Percentiles rank a stretch among this genome's conserved stretches.
Conservation (phyloP, 148 eudicot genomes). For the Polygonum maritimum region DNA sequence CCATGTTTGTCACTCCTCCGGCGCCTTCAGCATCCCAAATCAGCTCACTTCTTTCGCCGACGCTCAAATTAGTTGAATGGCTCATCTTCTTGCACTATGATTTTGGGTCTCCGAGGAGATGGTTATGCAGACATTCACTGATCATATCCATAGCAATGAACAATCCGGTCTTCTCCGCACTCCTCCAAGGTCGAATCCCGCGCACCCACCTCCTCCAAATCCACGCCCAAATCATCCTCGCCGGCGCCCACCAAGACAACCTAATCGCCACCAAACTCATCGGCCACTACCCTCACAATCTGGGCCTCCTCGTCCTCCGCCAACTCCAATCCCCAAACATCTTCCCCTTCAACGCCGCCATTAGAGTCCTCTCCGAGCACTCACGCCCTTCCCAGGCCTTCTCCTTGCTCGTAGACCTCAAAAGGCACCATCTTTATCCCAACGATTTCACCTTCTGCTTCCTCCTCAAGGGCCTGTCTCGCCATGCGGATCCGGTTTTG, state of each 20-base stretch:
- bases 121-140: neutral
- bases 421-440: slow-evolving; percentile 30
- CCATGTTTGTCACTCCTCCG: no score
- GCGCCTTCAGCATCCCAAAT: no score
- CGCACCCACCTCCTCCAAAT: slow-evolving; percentile 51
- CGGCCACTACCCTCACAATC: slow-evolving; percentile 50
- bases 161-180: slow-evolving; percentile 21
- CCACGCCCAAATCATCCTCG: slow-evolving; percentile 42
- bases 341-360: slow-evolving; percentile 66
- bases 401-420: slow-evolving; percentile 26
- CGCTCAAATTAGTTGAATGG: neutral
- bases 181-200: slow-evolving; percentile 43
- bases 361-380: slow-evolving; percentile 45
- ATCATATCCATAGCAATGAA: neutral
- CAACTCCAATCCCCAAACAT: slow-evolving; percentile 42
- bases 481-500: slow-evolving; percentile 12
- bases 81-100: neutral
- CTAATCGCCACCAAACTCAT: slow-evolving; percentile 73
- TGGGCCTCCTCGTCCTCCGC: slow-evolving; percentile 34
- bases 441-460: slow-evolving; percentile 69
- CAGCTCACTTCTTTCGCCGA: no score
- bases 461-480: slow-evolving; percentile 45
- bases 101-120: no score
- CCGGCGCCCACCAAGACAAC: slow-evolving; percentile 53
- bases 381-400: slow-evolving; percentile 29